phyloP scores from a whole-genome alignment of 441 rosid genomes.

The Erodium texanum region DNA sequence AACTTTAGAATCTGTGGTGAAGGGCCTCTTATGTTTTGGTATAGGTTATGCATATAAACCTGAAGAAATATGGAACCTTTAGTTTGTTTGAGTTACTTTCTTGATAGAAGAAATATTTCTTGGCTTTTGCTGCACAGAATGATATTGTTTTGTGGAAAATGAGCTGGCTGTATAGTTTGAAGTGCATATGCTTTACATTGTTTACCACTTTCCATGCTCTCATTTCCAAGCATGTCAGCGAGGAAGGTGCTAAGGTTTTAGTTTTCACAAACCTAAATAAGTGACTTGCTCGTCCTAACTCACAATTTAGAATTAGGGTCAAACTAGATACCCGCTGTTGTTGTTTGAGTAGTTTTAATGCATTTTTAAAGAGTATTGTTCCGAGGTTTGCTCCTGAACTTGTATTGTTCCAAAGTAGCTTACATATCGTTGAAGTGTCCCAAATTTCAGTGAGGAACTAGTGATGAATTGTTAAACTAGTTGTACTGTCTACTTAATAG shows the following conservation, averaged over 20 bases:
- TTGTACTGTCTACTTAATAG: no score
- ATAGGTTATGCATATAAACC: not conserved
- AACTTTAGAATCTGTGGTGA: slow-evolving; percentile 1
- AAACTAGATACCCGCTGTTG: no score
- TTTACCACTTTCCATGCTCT: not conserved
- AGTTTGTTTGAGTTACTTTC: not conserved
- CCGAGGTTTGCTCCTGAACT: no score
- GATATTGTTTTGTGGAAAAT: not conserved
- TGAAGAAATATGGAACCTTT: not conserved
- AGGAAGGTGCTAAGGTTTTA: not conserved
- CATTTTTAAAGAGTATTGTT: no score
- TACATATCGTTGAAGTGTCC: no score
- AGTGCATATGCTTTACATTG: not conserved
- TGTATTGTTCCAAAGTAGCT: no score
- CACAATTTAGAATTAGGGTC: no score
- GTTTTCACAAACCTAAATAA: not conserved
- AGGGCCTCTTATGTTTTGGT: slow-evolving; percentile 4
- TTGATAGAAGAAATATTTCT: not conserved
- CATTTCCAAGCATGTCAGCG: not conserved
- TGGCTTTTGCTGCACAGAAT: not conserved
- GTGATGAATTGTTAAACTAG: no score
- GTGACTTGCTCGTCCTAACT: not conserved
- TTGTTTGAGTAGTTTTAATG: no score
- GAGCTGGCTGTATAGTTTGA: not conserved
- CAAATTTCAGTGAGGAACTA: no score